phyloP scores from a whole-genome alignment of 1,284 basidiomycete species.

The Veloboletus limbatus region DNA sequence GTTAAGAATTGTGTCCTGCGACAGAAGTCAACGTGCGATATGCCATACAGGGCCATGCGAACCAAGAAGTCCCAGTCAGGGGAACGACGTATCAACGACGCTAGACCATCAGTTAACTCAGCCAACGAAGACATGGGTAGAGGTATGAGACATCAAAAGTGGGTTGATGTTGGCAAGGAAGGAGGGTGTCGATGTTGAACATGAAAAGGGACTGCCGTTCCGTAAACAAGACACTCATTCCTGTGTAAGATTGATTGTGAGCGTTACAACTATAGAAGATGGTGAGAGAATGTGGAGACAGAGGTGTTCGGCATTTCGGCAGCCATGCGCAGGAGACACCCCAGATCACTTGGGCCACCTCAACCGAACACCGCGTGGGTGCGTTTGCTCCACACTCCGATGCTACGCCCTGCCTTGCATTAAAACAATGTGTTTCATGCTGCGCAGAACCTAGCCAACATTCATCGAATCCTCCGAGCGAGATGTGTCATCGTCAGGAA shows the following conservation, averaged over 20 bases:
- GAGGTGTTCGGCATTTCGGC: conserved; percentile 35
- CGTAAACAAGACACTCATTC: conserved; percentile 34
- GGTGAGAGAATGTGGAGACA: conserved; percentile 38
- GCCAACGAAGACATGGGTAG: conserved; percentile 27
- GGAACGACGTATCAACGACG: conserved; percentile 23
- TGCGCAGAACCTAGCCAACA: conserved; percentile 23
- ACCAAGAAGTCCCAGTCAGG: conserved; percentile 36
- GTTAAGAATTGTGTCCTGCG: conserved; percentile 27
- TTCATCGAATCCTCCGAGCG: conserved; percentile 33
- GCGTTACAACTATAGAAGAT: conserved; percentile 26
- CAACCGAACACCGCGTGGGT: conserved; percentile 26
- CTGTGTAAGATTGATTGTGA: conserved; percentile 35
- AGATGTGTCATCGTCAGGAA: conserved; percentile 14
- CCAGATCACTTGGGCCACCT: conserved; percentile 26
- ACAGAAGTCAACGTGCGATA: conserved; percentile 16
- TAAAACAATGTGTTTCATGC: conserved; percentile 26
- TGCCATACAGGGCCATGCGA: conserved; percentile 11
- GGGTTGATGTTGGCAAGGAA: conserved; percentile 15
- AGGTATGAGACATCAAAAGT: conserved; percentile 23
- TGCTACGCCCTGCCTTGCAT: conserved; percentile 20
- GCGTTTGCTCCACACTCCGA: conserved; percentile 24
- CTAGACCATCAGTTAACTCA: conserved; percentile 28
- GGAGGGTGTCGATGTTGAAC: conserved; percentile 19
- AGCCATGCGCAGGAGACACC: conserved; percentile 24
- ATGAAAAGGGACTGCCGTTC: conserved; percentile 25